Percentiles rank a stretch among this genome's conserved stretches.
Evolutionary conservation across 2,329 filamentous ascomycete genomes (phyloP).

Genomic region (Epichloe hybrida): DNA sequence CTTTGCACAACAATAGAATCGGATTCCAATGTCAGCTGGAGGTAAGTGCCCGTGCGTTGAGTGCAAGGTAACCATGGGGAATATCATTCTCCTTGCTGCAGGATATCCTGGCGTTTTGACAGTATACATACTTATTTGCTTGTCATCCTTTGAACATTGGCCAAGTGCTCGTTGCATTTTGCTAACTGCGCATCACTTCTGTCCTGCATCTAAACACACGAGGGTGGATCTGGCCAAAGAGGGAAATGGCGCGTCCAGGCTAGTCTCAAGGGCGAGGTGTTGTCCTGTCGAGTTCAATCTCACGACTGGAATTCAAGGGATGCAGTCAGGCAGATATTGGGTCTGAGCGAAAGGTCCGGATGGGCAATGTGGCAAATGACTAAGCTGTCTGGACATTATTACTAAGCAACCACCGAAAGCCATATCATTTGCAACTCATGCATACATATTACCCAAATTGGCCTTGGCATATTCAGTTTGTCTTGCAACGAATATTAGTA

Average conservation of each 20-base stretch:
- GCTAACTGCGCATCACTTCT: background rate
- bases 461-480: too few relatives aligned
- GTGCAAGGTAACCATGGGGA: background rate
- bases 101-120: background rate
- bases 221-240: background rate
- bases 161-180: background rate
- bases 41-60: background rate
- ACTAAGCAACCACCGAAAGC: too few relatives aligned
- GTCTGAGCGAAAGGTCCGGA: too few relatives aligned
- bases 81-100: background rate
- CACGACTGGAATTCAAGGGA: conserved; percentile 6
- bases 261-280: background rate
- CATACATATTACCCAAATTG: too few relatives aligned
- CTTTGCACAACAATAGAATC: background rate
- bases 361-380: too few relatives aligned
- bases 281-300: background rate
- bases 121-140: background rate
- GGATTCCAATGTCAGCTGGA: background rate
- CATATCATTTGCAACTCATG: too few relatives aligned
- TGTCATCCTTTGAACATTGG: background rate
- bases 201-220: background rate
- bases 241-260: background rate
- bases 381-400: too few relatives aligned
- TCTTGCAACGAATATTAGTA: too few relatives aligned
- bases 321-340: background rate